Evolutionary conservation across 352 stramenopile genomes (phyloP).

Genomic region (Phytopythium helicoides): DNA sequence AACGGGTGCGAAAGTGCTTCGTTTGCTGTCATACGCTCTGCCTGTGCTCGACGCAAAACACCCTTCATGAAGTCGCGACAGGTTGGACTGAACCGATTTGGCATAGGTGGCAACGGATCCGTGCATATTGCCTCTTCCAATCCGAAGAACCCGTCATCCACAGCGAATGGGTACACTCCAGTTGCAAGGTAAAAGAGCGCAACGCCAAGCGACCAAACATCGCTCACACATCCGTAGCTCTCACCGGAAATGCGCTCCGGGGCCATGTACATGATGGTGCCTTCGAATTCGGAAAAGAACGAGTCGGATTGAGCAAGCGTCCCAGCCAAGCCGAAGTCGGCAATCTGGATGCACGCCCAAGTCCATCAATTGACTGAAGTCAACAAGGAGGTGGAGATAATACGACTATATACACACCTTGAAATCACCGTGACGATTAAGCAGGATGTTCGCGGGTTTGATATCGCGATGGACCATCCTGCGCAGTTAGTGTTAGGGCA

Average conservation of each 20-base stretch:
- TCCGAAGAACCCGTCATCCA: constrained; percentile 79
- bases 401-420: constrained; percentile 70
- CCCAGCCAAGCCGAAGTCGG: constrained; percentile 77
- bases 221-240: constrained; percentile 80
- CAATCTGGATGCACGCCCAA: constrained; percentile 32
- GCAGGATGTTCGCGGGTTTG: constrained; percentile 89
- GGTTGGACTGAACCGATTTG: constrained; percentile 75
- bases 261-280: constrained; percentile 95
- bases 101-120: constrained; percentile 67
- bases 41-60: constrained; percentile 89
- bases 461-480: constrained; percentile 89
- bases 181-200: constrained; percentile 67
- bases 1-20: constrained; percentile 92
- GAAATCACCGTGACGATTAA: constrained; percentile 82
- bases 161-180: constrained; percentile 65
- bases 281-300: constrained; percentile 85
- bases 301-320: constrained; percentile 75
- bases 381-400: not conserved
- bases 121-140: constrained; percentile 82
- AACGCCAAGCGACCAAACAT: constrained; percentile 79
- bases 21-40: constrained; percentile 70
- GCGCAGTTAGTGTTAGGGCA: not conserved
- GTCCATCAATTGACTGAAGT: not conserved
- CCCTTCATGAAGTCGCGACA: constrained; percentile 93
- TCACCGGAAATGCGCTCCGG: constrained; percentile 90